Conservation (phyloP, 108 stramenopile genomes). For the Cyclotella choctawhatcheeana region DNA sequence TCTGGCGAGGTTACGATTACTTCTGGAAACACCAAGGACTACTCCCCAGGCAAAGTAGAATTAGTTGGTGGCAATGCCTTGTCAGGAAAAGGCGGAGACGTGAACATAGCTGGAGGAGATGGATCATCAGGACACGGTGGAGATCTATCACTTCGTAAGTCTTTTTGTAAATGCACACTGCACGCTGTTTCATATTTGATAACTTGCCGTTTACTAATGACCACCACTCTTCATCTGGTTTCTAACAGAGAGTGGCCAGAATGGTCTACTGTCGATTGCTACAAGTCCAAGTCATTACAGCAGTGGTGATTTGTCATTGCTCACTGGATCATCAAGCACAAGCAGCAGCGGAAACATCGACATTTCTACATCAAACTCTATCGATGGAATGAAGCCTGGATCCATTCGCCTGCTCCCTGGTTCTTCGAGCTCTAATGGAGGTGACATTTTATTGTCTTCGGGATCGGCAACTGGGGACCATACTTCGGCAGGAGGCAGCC, state of each 20-base stretch:
- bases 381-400: slow-evolving; percentile 28
- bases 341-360: slow-evolving; percentile 9
- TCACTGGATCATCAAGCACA: slow-evolving; percentile 21
- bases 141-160: slow-evolving; percentile 25
- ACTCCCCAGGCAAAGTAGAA: slow-evolving; percentile 16
- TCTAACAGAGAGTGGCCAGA: slow-evolving; percentile 27
- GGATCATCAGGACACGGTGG: slow-evolving; percentile 32
- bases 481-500: slow-evolving; percentile 13
- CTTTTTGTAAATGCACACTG: neutral
- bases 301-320: slow-evolving; percentile 15
- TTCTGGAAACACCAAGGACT: slow-evolving; percentile 22
- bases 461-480: slow-evolving; percentile 10
- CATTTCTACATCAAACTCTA: slow-evolving; percentile 18
- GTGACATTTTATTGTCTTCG: slow-evolving; percentile 9
- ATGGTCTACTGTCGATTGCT: slow-evolving; percentile 18
- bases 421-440: slow-evolving; percentile 17
- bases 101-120: slow-evolving; percentile 21
- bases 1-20: slow-evolving; percentile 19
- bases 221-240: neutral
- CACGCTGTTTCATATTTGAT: too few relatives aligned
- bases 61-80: slow-evolving; percentile 20
- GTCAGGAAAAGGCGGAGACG: slow-evolving; percentile 20
- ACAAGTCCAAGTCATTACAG: slow-evolving; percentile 14
- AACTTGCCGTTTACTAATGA: neutral
- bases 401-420: slow-evolving; percentile 21